phyloP scores from a whole-genome alignment of 805 yeast species.

The Torulaspora gathmanii region DNA sequence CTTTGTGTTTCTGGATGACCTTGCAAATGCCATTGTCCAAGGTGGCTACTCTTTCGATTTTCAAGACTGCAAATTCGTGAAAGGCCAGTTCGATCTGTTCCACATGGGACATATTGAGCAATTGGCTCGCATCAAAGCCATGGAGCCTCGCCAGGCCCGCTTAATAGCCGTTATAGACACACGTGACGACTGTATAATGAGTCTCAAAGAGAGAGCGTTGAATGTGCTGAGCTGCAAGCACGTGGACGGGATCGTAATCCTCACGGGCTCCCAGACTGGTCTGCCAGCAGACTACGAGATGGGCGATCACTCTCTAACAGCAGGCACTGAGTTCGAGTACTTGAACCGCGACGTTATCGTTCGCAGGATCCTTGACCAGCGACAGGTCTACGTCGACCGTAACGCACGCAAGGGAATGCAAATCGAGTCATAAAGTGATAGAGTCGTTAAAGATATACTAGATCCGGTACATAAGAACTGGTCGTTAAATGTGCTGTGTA shows the following conservation, averaged over 20 bases:
- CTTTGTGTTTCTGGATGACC: conserved; percentile 50
- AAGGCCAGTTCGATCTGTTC: conserved; percentile 88
- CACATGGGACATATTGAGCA: conserved; percentile 89
- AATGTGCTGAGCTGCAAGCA: conserved; percentile 85
- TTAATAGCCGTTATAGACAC: conserved; percentile 52
- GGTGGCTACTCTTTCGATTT: conserved; percentile 14
- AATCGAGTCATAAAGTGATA: background rate
- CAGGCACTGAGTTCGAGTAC: conserved; percentile 54
- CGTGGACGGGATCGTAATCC: conserved; percentile 70
- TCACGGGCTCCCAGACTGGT: conserved; percentile 9
- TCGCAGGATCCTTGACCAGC: conserved; percentile 62
- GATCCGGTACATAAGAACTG: conserved; percentile 2
- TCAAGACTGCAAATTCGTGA: conserved; percentile 34
- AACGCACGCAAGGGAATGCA: conserved; percentile 78
- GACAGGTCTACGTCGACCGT: conserved; percentile 74
- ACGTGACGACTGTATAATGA: conserved; percentile 77
- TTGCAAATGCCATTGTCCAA: conserved; percentile 31
- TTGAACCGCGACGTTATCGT: conserved; percentile 70
- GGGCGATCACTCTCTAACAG: conserved; percentile 41
- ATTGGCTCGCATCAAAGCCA: conserved; percentile 46
- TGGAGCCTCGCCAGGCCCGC: conserved; percentile 46
- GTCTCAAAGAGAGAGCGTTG: conserved; percentile 73
- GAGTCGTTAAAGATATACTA: conserved; percentile 7
- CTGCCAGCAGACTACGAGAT: conserved; percentile 26
- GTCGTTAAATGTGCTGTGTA: conserved; percentile 3